Evolutionary conservation across 768 basidiomycete genomes (phyloP), one percentile per base, ranked within the genome.

Genomic region (Lactifluus rugatus): DNA sequence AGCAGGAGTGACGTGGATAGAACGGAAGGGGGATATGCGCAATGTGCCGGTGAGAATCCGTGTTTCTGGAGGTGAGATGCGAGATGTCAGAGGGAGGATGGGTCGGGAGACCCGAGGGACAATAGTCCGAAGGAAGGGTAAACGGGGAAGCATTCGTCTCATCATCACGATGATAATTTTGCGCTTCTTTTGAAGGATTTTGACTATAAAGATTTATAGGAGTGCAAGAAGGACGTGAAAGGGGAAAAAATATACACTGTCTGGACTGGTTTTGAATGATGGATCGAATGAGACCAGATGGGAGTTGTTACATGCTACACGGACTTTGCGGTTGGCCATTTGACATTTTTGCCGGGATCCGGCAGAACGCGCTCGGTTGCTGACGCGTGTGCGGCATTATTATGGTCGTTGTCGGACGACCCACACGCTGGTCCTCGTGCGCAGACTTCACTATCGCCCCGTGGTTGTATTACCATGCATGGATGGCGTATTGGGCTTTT

Each of bases 1-100:
- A 7, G 78, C 69, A 32, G 78, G 70, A 46, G 78, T 77, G 34
- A 74, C 71, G 62, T 75, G 77, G 67, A 82, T 80, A 21, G 78
- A 67, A 28, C 79, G 81, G n/a, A 75, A 68, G 36, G 64, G 63
- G 53, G 72, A 58, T 17, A 67, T 61, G 54, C 71, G 70, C 25
- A 69, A 68, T 19, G 63, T 53, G 41, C 65, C 59, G 2, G 70
- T 72, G 54, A 73, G 67, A 13, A 66, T 62, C 13, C 70, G 64
- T 50, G 68, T 56, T 23, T 70, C 69, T 2, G 70, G 57, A 23
- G 71, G 66, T 14, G 71, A 66, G 19, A 76, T 61, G 25, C 74
- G 74, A 4, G 75, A 63, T 6, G 76, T 70, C 21, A 79, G 75
- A 0, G 85, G 77, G 14, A 84, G 69, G 16, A 85, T 72, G 1